phyloP scores from a whole-genome alignment of 83 land plant genomes.

The Thuja plicata region DNA sequence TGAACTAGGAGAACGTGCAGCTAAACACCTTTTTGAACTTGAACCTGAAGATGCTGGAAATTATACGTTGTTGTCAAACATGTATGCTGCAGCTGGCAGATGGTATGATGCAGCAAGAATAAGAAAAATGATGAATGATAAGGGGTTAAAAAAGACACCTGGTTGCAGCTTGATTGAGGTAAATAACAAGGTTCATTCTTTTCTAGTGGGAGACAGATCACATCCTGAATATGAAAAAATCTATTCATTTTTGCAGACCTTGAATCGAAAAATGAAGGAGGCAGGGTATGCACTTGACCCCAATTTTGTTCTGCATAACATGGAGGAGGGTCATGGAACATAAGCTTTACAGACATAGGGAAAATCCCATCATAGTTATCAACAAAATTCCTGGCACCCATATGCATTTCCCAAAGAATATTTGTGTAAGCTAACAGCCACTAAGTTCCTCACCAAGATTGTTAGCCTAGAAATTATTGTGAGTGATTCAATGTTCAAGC shows the following conservation, averaged over 20 bases:
- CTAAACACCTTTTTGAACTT: slow-evolving; percentile 21
- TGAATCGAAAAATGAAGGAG: background rate
- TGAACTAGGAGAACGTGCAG: slow-evolving; percentile 24
- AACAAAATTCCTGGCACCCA: background rate
- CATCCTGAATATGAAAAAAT: slow-evolving; percentile 16
- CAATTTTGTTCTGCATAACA: slow-evolving; percentile 1
- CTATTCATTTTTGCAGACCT: background rate
- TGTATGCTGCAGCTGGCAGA: slow-evolving; percentile 20
- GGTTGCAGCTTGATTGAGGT: slow-evolving; percentile 28
- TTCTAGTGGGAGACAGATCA: slow-evolving; percentile 11
- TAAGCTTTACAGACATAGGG: background rate
- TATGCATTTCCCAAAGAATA: background rate
- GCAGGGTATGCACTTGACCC: background rate
- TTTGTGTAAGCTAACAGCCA: background rate
- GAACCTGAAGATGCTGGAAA: slow-evolving; percentile 25
- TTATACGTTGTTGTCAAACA: slow-evolving; percentile 13
- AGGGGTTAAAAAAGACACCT: slow-evolving; percentile 14
- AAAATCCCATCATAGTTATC: background rate
- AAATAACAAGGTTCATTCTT: slow-evolving; percentile 13
- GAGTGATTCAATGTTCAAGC: background rate
- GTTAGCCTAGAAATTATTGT: background rate
- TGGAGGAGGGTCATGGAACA: background rate
- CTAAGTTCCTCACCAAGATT: background rate
- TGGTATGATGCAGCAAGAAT: slow-evolving; percentile 18
- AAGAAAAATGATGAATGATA: slow-evolving; percentile 8